Percentiles rank a stretch among this genome's conserved stretches.
phyloP scores from a whole-genome alignment of 1,284 basidiomycete genomes.

The Microbotryum silenes-acaulis region DNA sequence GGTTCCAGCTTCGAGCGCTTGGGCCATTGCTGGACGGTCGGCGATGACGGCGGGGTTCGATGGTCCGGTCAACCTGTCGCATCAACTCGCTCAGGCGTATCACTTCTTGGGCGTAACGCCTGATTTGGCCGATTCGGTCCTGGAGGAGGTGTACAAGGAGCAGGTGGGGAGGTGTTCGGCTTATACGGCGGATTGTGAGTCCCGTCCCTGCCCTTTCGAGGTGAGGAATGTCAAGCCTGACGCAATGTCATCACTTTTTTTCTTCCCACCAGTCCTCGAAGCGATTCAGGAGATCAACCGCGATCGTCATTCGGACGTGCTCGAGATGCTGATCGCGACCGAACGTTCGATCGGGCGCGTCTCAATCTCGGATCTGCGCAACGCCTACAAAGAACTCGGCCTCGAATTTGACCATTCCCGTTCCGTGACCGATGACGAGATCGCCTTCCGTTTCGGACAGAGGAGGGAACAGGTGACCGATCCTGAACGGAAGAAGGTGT shows the following conservation, averaged over 20 bases:
- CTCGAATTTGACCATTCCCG: slow-evolving; percentile 45
- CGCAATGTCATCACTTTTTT: too few species aligned
- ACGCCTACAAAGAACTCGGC: slow-evolving; percentile 18
- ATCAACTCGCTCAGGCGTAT: slow-evolving; percentile 11
- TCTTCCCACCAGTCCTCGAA: slow-evolving; percentile 6
- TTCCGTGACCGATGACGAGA: slow-evolving; percentile 62
- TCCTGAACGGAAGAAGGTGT: slow-evolving; percentile 11
- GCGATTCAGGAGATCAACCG: slow-evolving; percentile 7
- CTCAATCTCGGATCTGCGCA: slow-evolving; percentile 9
- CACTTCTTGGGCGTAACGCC: slow-evolving; percentile 17
- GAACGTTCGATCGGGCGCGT: slow-evolving; percentile 9
- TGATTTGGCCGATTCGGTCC: slow-evolving; percentile 15
- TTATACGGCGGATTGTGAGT: slow-evolving; percentile 7
- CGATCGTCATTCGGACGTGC: slow-evolving; percentile 2
- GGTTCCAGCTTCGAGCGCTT: background rate
- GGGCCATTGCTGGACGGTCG: background rate
- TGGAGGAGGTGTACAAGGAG: slow-evolving; percentile 13
- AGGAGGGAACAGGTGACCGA: slow-evolving; percentile 18
- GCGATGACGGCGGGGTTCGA: background rate
- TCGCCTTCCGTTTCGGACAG: slow-evolving; percentile 59
- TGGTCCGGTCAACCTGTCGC: background rate
- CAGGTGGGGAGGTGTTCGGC: background rate
- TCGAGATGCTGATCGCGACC: slow-evolving; percentile 11
- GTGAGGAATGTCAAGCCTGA: background rate
- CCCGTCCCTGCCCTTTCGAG: background rate